Base-by-base conservation (phyloP, 331 rosid genomes). In the Acacia pycnantha region DNA sequence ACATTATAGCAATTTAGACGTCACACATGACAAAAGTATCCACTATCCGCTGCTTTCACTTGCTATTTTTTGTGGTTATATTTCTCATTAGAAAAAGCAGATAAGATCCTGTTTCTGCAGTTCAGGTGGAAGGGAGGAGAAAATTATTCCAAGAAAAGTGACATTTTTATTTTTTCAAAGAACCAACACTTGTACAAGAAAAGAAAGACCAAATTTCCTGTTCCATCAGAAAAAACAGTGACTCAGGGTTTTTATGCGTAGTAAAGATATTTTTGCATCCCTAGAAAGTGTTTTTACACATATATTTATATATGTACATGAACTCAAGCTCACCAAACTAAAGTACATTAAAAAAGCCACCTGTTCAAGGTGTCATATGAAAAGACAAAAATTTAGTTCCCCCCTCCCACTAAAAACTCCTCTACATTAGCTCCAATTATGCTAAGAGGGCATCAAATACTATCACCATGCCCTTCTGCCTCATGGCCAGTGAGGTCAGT, bases 231-330 rank as follows among this genome's bases (percentile, higher is more conserved):
- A 75, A 81, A 79, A 53, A 44, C 86, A 83, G 40, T 33, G 79
- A 47, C 85, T 37, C 76, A n/a, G 61, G 77, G 40, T 58, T 69
- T 82, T 73, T 84, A 47, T 75, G 87, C 86, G 74, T 48, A 31
- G 82, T 66, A 73, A 82, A 78, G 31, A 84, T 75, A 71, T 65
- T 82, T 77, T 84, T 77, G 82, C 89, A 87, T 84, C 37, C 83
- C 84, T 82, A 62, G 77, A 77, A 11, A 82, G 77, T 87, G 78
- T 85, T 83, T 88, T 89, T 86, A 90, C 90, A 37, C 9, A 37
- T 37, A 92, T 43, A 87, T 78, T 70, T 81, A 73, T 74, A 70
- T 48, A 85, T 91, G 81, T 86, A 91, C 97, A 92, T 68, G 81
- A 82, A 86, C 77, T 78, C 68, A 81, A 81, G 75, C 90, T 51